Conservation (phyloP, 129 eudicot genomes). For the Calendula officinalis region DNA sequence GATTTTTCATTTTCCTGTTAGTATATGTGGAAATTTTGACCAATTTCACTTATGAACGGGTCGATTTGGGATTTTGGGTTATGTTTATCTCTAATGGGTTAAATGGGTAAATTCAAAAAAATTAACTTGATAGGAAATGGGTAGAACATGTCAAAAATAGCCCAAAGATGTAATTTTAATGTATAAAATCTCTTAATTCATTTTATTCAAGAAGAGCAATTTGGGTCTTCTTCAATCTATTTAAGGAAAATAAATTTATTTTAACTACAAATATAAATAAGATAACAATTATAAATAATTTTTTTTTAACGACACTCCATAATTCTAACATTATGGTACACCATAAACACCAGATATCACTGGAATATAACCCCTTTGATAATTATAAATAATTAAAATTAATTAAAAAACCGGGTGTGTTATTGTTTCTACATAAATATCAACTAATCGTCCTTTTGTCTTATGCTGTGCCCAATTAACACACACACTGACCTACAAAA, state of each 20-base stretch:
- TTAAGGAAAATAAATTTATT: conserved; percentile 21
- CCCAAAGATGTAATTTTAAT: too few relatives aligned
- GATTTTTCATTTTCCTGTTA: background rate
- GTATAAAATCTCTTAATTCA: too few relatives aligned
- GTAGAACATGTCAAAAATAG: too few relatives aligned
- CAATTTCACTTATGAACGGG: background rate
- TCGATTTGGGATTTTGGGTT: background rate
- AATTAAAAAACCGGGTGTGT: conserved; percentile 10
- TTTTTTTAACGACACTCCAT: too few relatives aligned
- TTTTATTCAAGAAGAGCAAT: conserved; percentile 37
- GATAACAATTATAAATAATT: conserved; percentile 8
- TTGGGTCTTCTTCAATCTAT: conserved; percentile 59
- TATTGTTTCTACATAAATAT: conserved; percentile 7
- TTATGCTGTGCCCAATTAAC: conserved; percentile 32
- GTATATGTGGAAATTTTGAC: background rate
- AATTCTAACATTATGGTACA: too few relatives aligned
- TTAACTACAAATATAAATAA: conserved; percentile 28
- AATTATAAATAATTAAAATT: background rate
- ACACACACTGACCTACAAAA: conserved; percentile 24
- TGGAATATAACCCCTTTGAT: too few relatives aligned
- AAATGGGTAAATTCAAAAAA: background rate
- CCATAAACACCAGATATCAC: too few relatives aligned
- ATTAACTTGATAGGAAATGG: background rate
- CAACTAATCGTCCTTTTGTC: conserved; percentile 30
- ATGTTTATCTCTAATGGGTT: background rate